Base-by-base conservation (phyloP, 2,329 filamentous ascomycete genomes). In the Ciborinia camelliae region DNA sequence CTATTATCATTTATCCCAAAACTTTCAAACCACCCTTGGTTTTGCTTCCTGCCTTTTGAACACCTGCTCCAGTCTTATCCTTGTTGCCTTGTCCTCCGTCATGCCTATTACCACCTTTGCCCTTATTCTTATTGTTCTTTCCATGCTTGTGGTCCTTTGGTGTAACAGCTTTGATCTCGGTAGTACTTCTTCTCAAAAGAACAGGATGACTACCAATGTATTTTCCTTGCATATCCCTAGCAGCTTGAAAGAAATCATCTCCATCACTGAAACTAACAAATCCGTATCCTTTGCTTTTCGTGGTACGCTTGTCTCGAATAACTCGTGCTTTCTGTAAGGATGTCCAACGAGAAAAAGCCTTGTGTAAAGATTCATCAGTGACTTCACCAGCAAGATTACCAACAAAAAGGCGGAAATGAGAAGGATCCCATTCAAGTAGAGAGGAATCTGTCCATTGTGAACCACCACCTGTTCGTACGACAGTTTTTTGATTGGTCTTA, bases 201-300 rank as follows among this genome's bases (percentile, higher is more conserved):
- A 97, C 91, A 0, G 95, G 95, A 77, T 98, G 95, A 76, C 92
- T 97, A 73, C 96, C 94, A 75, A 99, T 98, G 78, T 99, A 99
- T 80, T 99, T 98, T 72, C 93, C 93, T 74, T 97, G 91, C 95
- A 98, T 98, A 80, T 98, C 94, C 79, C 95, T 92, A 73, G 92
- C 94, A 1, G 95, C 94, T 73, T 91, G 87, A 81, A 99, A 98
- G 76, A 96, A 98, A 74, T 97, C 93, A 76, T 99, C 95, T 37
- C 92, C 91, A 75, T 97, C 91, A 72, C 88, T 90, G 79, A 99
- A 98, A 77, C 91, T 95, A 64, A 99, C 93, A 74, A 99, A 99
- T 3, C 95, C 95, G 75, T 91, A 99, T 0, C 94, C 95, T 76
- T 95, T 96, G 74, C 91, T 96, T 80, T 99, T 99, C 64, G 90